A percentile compares a stretch with the other conserved stretches of the same genome.
Evolutionary conservation across 169 alveolate genomes (phyloP).

Genomic region (Neospora caninum): DNA sequence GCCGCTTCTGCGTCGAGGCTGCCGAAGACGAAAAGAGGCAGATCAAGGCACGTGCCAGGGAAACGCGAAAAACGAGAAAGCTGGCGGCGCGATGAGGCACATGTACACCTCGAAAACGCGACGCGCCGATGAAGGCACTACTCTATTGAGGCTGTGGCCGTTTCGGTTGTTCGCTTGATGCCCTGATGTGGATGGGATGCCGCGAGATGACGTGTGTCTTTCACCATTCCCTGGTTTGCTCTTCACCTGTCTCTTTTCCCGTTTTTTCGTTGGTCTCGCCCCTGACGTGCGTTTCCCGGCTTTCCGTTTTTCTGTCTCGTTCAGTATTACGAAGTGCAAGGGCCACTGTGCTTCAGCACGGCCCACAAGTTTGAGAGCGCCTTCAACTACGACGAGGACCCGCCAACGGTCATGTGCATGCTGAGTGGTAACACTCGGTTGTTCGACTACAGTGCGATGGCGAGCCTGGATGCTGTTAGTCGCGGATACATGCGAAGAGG

Average conservation of each 20-base stretch:
- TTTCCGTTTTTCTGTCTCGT: background rate
- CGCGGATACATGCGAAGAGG: constrained; percentile 71
- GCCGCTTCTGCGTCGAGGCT: constrained; percentile 82
- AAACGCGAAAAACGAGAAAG: background rate
- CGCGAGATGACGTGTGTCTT: too few relatives aligned
- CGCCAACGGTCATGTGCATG: constrained; percentile 80
- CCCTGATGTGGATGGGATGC: too few relatives aligned
- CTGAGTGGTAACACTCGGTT: constrained; percentile 79
- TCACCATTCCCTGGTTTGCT: too few relatives aligned
- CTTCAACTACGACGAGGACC: constrained; percentile 81
- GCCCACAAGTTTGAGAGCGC: constrained; percentile 80
- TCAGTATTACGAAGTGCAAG: constrained; percentile 83
- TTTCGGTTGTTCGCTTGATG: too few relatives aligned
- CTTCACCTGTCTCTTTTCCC: too few relatives aligned
- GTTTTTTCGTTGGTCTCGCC: too few relatives aligned
- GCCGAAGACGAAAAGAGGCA: constrained; percentile 80
- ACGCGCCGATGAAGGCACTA: background rate
- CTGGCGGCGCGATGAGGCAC: background rate
- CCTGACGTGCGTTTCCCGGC: too few relatives aligned
- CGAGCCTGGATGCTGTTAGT: constrained; percentile 81
- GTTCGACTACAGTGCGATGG: constrained; percentile 86
- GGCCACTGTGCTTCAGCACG: constrained; percentile 83
- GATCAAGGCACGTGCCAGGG: constrained; percentile 71
- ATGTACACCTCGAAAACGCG: background rate
- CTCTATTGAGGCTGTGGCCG: too few relatives aligned